Evolutionary conservation across 2,329 filamentous ascomycete genomes (phyloP).

Genomic region (Cladophialophora exuberans): DNA sequence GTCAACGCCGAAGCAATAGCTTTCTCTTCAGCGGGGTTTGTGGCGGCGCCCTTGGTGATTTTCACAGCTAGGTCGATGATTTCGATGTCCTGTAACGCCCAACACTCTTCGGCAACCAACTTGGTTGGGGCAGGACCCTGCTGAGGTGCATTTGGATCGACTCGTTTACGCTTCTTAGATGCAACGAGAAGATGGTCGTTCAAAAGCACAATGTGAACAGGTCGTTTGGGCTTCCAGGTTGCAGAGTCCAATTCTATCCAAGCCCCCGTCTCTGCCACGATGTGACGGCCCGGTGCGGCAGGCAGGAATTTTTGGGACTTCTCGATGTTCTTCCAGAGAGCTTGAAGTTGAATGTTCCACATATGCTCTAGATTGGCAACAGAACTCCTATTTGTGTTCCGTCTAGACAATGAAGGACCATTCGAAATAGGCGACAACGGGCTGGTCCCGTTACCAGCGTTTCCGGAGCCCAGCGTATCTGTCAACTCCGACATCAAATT

Average conservation of each 20-base stretch:
- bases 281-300: constrained; percentile 85
- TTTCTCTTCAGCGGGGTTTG: constrained; percentile 55
- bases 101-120: constrained; percentile 90
- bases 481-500: constrained; percentile 93
- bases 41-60: constrained; percentile 41
- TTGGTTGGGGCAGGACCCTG: constrained; percentile 62
- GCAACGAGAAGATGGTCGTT: constrained; percentile 95
- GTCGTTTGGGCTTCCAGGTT: constrained; percentile 88
- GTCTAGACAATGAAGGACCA: constrained; percentile 39
- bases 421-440: constrained; percentile 44
- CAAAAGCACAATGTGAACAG: constrained; percentile 87
- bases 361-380: constrained; percentile 74
- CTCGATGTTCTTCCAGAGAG: constrained; percentile 95
- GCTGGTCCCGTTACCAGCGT: constrained; percentile 44
- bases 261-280: constrained; percentile 85
- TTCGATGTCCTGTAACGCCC: constrained; percentile 89
- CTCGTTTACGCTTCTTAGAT: constrained; percentile 87
- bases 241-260: constrained; percentile 98
- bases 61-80: constrained; percentile 78
- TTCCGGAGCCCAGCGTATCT: constrained; percentile 58
- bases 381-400: constrained; percentile 81
- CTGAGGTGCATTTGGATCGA: constrained; percentile 63
- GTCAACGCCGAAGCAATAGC: constrained; percentile 82
- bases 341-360: constrained; percentile 71
- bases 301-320: constrained; percentile 96